These are phyloP conservation scores for Prosopis cineraria DNA, from an alignment of 306 rosid species.

Conservation along the genomic window DNA sequence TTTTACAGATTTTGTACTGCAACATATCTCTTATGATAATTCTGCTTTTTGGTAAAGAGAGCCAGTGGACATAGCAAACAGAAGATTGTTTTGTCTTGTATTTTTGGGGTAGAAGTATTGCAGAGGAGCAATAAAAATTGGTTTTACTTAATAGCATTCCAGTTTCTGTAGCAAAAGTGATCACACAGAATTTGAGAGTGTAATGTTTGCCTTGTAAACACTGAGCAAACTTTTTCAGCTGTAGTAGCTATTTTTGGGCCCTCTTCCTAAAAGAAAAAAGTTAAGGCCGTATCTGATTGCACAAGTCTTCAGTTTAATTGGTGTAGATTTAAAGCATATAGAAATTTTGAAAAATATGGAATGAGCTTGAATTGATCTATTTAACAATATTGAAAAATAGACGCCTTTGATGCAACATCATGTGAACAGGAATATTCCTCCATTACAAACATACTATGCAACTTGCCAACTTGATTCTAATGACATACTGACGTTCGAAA, in stretches of 20 bases:
- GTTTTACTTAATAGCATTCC: conserved; percentile 22
- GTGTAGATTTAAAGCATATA: conserved; percentile 18
- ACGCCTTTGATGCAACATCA: not conserved
- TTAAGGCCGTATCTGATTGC: not conserved
- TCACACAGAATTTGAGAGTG: conserved; percentile 6
- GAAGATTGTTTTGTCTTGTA: conserved; percentile 14
- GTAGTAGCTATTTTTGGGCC: not conserved
- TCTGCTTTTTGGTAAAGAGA: conserved; percentile 30
- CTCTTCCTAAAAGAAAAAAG: no score
- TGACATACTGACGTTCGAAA: not conserved
- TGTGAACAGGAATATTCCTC: not conserved
- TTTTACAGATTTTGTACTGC: conserved; percentile 20
- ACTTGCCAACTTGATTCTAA: not conserved
- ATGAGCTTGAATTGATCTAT: not conserved
- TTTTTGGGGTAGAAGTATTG: conserved; percentile 35
- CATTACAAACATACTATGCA: not conserved
- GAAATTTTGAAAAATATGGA: not conserved
- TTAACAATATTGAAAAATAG: not conserved
- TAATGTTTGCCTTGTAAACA: conserved; percentile 30
- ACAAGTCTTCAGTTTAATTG: conserved; percentile 14
- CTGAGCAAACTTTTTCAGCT: conserved; percentile 25
- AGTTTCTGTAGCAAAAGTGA: conserved; percentile 32
- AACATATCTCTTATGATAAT: conserved; percentile 10
- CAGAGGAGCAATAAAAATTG: conserved; percentile 17
- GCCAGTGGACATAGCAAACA: conserved; percentile 21